Base-by-base conservation (phyloP, 2,329 filamentous ascomycete species). In the Zasmidium citrigriseum region DNA sequence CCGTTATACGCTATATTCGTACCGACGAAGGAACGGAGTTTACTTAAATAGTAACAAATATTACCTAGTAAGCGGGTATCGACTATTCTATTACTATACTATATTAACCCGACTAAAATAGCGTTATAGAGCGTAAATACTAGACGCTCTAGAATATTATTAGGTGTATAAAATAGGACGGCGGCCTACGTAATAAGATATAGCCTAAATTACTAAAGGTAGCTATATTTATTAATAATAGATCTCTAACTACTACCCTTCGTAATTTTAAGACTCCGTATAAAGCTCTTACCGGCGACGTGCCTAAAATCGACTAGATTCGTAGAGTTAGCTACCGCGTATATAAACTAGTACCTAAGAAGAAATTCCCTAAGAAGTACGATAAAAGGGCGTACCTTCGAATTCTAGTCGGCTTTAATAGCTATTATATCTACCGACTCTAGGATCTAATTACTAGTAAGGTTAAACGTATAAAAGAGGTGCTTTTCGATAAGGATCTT, bases 311-410 rank as follows among this genome's bases (percentile, higher is more conserved):
- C 16, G 10, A 22, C 10, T 52, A 52, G 25, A 41, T 52, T 21
- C n/a, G 50, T 4, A 18, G 50, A 22, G 22, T 52, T 23, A 23
- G 50, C n/a, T 52, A 41, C 16, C 25, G 50, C 9, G 29, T 29
- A 10, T 52, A 52, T 23, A 52, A 52, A 44, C 50, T 52, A 18
- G 29, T 52, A 38, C 50, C 18, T 18, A 52, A 52, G 50, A 38
- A n/a, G 14, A 52, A 52, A 16, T 52, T 52, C 22, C 50, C 29
- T 18, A 52, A 52, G 50, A 52, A 52, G 29, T 44, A 52, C 12
- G 12, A 52, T 41, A 41, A 52, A 22, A 11, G 50, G 16, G 25
- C 16, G 21, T 44, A 52, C 29, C 20, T 52, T 4, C 50, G 27
- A n/a, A 52, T 52, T 4, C 29, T 52, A 41, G 29, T 52, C 41